These are phyloP conservation scores for Boeremia lycopersici DNA, from an alignment of 2,329 filamentous ascomycete species.

Conservation along the genomic window DNA sequence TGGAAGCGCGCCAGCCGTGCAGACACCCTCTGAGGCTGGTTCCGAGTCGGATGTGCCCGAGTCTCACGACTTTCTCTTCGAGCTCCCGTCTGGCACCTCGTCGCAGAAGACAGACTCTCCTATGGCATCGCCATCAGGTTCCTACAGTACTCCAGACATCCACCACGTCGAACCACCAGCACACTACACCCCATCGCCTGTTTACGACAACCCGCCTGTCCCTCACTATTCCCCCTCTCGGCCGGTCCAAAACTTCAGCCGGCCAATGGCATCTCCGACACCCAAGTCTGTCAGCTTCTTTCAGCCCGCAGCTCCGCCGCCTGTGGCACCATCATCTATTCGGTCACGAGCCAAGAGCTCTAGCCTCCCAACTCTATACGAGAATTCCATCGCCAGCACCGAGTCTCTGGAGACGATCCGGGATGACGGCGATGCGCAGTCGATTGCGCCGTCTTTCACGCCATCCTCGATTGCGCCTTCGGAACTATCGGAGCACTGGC, in stretches of 20 bases:
- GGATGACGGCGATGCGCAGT: constrained; percentile 27
- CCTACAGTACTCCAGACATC: background rate
- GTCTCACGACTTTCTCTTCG: constrained; percentile 38
- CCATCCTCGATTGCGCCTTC: constrained; percentile 43
- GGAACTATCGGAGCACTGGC: constrained; percentile 45
- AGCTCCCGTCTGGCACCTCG: constrained; percentile 11
- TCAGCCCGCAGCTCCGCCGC: constrained; percentile 18
- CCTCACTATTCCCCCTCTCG: constrained; percentile 24
- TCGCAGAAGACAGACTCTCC: constrained; percentile 17
- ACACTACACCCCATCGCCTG: constrained; percentile 5
- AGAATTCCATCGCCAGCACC: constrained; percentile 37
- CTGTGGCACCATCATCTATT: constrained; percentile 18
- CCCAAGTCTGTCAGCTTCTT: constrained; percentile 6
- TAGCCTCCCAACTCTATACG: constrained; percentile 42
- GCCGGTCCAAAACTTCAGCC: constrained; percentile 33
- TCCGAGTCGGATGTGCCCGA: constrained; percentile 28
- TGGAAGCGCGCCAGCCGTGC: constrained; percentile 18
- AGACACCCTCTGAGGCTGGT: constrained; percentile 17
- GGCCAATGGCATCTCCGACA: constrained; percentile 19
- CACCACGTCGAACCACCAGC: constrained; percentile 7
- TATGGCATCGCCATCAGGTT: constrained; percentile 7
- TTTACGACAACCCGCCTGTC: constrained; percentile 8
- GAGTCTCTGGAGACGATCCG: constrained; percentile 22
- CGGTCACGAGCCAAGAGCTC: constrained; percentile 22
- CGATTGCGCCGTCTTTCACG: constrained; percentile 31